Base-by-base conservation (phyloP, 176 grass and related monocot species). In the Dendrocalamus sinicus region DNA sequence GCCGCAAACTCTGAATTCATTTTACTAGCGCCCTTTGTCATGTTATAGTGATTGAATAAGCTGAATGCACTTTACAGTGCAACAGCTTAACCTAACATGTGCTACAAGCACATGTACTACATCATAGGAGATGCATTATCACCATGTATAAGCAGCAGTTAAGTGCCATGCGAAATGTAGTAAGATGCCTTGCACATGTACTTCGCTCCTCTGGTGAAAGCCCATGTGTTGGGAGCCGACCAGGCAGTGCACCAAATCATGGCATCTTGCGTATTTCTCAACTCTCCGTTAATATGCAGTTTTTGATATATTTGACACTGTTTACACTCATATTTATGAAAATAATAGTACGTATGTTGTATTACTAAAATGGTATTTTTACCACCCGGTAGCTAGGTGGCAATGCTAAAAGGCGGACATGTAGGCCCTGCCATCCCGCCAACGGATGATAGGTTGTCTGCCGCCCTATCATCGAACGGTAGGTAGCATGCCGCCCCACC, bases 31-130 rank as follows among this genome's bases (percentile, higher is more conserved):
- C 12, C 70, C 43, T 5, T 43, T 77, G 76, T 75, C 82, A n/a
- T 71, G 62, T 44, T 40, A 22, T 8, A 48, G 41, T 7, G 60
- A 69, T 76, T 59, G 67, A 43, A 35, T 46, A 54, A 84, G 30
- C 46, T 6, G 12, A 62, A 61, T 69, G 52, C 75, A 8, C 75
- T 87, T 87, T 91, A 83, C 75, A 69, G 80, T 69, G 85, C 41
- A 70, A 78, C 75, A 39, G 77, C 80, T 84, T 41, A 68, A 91
- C 89, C 85, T 91, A 91, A 87, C 89, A 91, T 45, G 81, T 87
- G 80, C 58, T 32, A 12, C 44, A 44, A 26, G 40, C 82, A 76
- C 82, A 65, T 24, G 53, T 26, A 39, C 39, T 14, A 54, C 72
- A 54, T 72, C 50, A 77, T 17, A 62, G 10, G 41, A 22, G 57